phyloP scores from a whole-genome alignment of 163 green algal species.

The Volvox carteri region DNA sequence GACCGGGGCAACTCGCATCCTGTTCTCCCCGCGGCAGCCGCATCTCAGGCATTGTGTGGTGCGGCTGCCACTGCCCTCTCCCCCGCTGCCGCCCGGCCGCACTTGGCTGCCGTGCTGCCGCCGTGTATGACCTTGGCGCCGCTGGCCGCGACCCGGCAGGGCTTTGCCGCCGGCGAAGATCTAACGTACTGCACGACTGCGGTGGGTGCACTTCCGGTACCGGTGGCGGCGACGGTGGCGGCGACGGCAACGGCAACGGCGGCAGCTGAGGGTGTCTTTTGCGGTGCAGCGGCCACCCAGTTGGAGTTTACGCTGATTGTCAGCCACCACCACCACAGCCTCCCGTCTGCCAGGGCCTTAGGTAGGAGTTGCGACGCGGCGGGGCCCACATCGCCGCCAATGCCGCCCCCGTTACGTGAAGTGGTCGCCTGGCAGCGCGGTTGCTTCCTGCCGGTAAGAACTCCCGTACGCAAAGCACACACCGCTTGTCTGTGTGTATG shows the following conservation, averaged over 20 bases:
- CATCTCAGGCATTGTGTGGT: too few species aligned
- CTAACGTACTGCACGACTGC: too few species aligned
- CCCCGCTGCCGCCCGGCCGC: neutral
- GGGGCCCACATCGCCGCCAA: neutral
- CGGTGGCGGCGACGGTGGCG: neutral
- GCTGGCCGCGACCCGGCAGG: neutral
- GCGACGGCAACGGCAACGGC: neutral
- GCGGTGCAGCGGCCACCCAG: neutral
- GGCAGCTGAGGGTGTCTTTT: neutral
- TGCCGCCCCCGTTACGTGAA: too few species aligned
- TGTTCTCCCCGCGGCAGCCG: too few species aligned
- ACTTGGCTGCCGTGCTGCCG: neutral
- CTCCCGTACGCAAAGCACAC: too few species aligned
- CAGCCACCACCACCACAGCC: neutral
- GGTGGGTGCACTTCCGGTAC: neutral
- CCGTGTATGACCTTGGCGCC: neutral
- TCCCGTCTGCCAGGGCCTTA: neutral
- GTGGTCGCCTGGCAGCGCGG: conserved; percentile 28
- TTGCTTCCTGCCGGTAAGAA: conserved; percentile 25
- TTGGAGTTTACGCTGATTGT: neutral
- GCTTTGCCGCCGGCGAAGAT: neutral
- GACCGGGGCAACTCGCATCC: too few species aligned
- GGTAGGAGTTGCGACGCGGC: neutral
- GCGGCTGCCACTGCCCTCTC: neutral
- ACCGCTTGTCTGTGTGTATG: neutral